phyloP scores from a whole-genome alignment of 192 early-diverging fungal genomes.

The Backusella westeae region DNA sequence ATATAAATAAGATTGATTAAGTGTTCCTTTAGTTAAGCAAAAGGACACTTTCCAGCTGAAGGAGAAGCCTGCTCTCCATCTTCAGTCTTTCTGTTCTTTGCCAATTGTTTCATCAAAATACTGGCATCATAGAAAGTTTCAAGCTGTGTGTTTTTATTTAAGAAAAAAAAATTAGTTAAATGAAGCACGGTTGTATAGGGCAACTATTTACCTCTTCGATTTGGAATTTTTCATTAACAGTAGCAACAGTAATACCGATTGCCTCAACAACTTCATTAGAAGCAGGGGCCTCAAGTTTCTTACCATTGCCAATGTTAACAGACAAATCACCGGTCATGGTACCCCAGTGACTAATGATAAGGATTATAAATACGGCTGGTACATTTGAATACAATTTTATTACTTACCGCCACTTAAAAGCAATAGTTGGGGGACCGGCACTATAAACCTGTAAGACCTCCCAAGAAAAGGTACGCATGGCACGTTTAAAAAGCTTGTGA shows the following conservation, averaged over 20 bases:
- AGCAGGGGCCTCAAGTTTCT: constrained; percentile 39
- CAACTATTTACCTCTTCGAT: constrained; percentile 33
- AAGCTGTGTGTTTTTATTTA: constrained; percentile 15
- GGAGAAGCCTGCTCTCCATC: constrained; percentile 19
- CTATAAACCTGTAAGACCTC: constrained; percentile 44
- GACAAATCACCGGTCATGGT: constrained; percentile 37
- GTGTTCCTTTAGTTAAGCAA: constrained; percentile 3
- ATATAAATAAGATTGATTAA: neutral
- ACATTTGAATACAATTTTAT: neutral
- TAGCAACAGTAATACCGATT: constrained; percentile 39
- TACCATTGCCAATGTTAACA: constrained; percentile 30
- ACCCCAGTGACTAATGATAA: constrained; percentile 35
- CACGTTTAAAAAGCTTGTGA: constrained; percentile 42
- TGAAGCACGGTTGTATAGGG: neutral
- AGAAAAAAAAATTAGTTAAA: neutral
- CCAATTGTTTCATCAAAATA: constrained; percentile 33
- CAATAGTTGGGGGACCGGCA: constrained; percentile 41
- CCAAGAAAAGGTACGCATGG: constrained; percentile 41
- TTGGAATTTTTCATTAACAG: constrained; percentile 43
- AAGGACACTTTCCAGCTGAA: constrained; percentile 30
- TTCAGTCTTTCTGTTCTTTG: constrained; percentile 32
- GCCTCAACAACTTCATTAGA: constrained; percentile 37
- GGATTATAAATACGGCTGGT: neutral
- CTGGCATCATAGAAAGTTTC: constrained; percentile 38
- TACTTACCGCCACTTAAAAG: constrained; percentile 44